Evolutionary conservation across 139 green algal genomes (phyloP).

Genomic region (Coelastrella sp.): DNA sequence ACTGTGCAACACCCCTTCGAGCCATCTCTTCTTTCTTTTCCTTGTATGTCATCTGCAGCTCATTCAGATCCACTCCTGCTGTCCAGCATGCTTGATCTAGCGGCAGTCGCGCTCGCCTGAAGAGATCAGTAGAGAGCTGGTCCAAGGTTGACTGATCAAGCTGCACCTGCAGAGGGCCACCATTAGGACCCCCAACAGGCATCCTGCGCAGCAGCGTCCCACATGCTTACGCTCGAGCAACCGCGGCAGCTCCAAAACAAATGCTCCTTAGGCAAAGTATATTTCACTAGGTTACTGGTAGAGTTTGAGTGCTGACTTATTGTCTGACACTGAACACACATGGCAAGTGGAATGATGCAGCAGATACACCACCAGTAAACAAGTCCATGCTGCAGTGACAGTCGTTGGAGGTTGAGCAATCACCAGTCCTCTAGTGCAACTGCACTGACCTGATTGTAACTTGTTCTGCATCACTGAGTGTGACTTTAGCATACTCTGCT

Average conservation of each 20-base stretch:
- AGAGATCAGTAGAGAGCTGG: slow-evolving; percentile 72
- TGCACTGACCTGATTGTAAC: slow-evolving; percentile 62
- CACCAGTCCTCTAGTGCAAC: neutral
- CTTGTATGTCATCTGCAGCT: slow-evolving; percentile 60
- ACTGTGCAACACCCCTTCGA: slow-evolving; percentile 52
- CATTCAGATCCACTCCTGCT: slow-evolving; percentile 79
- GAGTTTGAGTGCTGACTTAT: no score
- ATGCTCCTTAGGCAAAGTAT: no score
- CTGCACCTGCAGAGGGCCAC: slow-evolving; percentile 61
- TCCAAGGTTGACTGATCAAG: slow-evolving; percentile 77
- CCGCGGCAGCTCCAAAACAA: no score
- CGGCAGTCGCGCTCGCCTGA: slow-evolving; percentile 70
- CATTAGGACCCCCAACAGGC: slow-evolving; percentile 68
- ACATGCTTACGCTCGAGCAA: no score
- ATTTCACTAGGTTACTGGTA: no score
- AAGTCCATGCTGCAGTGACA: no score
- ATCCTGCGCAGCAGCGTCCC: slow-evolving; percentile 60
- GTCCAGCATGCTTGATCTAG: slow-evolving; percentile 86
- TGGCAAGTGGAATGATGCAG: no score
- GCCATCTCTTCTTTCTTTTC: slow-evolving; percentile 55
- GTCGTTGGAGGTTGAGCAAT: neutral
- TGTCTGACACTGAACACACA: no score
- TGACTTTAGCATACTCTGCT: slow-evolving; percentile 86
- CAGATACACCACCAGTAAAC: no score
- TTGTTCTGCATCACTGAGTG: slow-evolving; percentile 66